Conservation (phyloP, 495 filamentous ascomycete genomes). For the Clavariopsis aquatica region DNA sequence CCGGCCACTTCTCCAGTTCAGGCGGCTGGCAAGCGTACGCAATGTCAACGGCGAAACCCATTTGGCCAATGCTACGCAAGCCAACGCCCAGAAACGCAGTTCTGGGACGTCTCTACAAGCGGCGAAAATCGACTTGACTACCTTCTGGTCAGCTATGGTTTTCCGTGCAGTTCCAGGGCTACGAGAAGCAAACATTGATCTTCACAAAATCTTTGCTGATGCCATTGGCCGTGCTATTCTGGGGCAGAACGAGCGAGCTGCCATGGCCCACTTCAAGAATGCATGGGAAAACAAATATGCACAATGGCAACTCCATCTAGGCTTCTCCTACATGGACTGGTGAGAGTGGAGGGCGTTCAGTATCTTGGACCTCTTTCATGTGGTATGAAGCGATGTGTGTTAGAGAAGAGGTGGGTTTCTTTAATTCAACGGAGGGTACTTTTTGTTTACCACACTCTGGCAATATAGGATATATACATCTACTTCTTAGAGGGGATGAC, state of each 20-base stretch:
- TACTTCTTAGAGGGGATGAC: no score
- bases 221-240: conserved; percentile 26
- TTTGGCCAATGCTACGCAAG: neutral
- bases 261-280: conserved; percentile 24
- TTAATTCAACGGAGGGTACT: no score
- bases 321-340: conserved; percentile 19
- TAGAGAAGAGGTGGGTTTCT: no score
- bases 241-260: conserved; percentile 14
- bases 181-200: conserved; percentile 9
- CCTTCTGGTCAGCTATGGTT: neutral
- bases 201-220: conserved; percentile 28
- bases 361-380: no score
- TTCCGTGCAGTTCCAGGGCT: conserved; percentile 3
- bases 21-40: conserved; percentile 1
- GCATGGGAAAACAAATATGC: conserved; percentile 22
- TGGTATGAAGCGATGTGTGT: no score
- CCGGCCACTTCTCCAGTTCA: conserved; percentile 26
- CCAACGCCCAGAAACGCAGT: neutral
- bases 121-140: conserved; percentile 20
- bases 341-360: neutral
- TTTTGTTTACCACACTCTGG: no score
- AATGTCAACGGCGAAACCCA: neutral
- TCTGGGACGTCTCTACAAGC: neutral
- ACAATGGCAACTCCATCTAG: conserved; percentile 28
- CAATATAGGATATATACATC: no score